Base-by-base conservation (phyloP, 2,329 filamentous ascomycete species). In the Phaeomoniella chlamydospora region DNA sequence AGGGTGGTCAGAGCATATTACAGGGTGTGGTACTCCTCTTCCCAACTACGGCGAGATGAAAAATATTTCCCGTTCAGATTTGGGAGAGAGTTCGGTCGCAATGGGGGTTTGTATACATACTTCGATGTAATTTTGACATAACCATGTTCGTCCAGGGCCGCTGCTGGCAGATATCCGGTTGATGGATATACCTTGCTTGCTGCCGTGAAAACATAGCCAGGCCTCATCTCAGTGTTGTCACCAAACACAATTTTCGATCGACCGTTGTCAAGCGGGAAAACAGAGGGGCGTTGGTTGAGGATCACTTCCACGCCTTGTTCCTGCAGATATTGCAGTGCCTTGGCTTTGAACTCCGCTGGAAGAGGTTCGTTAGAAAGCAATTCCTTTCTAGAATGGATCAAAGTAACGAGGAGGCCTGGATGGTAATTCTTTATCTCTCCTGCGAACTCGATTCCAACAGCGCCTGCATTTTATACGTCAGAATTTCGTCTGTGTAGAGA, bases 171-270 rank as follows among this genome's bases (percentile, higher is more conserved):
- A 48, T 75, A 84, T 0, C 56, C 59, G 0, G 79, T 74, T 1
- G 76, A 74, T 0, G 81, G 72, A 10, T 63, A 55, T 38, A 68
- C 70, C 44, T 69, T 71, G 4, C 76, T 80, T 11, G 84, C 66
- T 5, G 81, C 80, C 57, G 75, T 76, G 47, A 85, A 67, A 31
- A 87, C 73, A 41, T 74, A 64, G 41, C 77, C 77, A 11, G 76
- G 73, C 2, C 58, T 53, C 44, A 86, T 59, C 33, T 62, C 66
- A 42, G 67, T 59, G 3, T 75, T 76, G 46, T 78, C 72, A 13
- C 67, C 64, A 41, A 84, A 72, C 26, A 63, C 67, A 13, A 82
- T 56, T 35, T 66, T 62, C 57, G 69, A 33, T 66, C 60, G 0
- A 55, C 53, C 3, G 58, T 56, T 18, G 4, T 58, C 61, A 13